Percentiles rank a stretch among this genome's conserved stretches.
phyloP scores from a whole-genome alignment of 768 basidiomycete species.

The Boletus fagicola region DNA sequence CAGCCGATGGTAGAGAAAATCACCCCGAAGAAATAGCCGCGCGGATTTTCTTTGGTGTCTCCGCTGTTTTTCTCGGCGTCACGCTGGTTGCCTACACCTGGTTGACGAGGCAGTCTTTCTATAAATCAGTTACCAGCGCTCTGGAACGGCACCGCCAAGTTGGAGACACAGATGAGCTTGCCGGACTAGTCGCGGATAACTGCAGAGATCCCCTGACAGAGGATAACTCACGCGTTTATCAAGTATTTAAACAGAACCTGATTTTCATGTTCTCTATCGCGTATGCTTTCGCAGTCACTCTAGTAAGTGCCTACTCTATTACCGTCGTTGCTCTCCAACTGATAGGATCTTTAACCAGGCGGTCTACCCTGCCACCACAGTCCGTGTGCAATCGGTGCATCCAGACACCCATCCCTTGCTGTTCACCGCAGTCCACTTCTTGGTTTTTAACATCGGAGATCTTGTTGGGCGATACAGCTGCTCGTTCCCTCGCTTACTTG shows the following conservation, averaged over 20 bases:
- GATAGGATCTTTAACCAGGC: constrained; percentile 46
- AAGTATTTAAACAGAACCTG: constrained; percentile 62
- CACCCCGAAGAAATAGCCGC: constrained; percentile 67
- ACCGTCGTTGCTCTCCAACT: constrained; percentile 1
- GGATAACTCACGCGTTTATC: constrained; percentile 44
- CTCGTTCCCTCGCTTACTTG: constrained; percentile 57
- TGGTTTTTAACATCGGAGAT: constrained; percentile 73
- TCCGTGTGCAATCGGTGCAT: constrained; percentile 67
- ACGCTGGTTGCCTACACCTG: constrained; percentile 54
- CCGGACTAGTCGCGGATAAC: constrained; percentile 36
- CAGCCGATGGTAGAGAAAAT: constrained; percentile 31
- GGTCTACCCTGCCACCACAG: constrained; percentile 84
- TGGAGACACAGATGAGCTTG: constrained; percentile 27
- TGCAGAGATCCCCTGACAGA: constrained; percentile 25
- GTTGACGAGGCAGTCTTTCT: constrained; percentile 58
- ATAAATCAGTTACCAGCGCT: constrained; percentile 51
- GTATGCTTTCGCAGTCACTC: constrained; percentile 74
- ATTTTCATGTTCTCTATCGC: constrained; percentile 70
- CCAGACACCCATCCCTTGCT: constrained; percentile 72
- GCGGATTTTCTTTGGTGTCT: constrained; percentile 69
- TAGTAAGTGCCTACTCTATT: constrained; percentile 48
- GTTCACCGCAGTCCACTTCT: constrained; percentile 76
- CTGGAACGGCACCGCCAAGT: constrained; percentile 40
- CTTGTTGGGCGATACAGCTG: constrained; percentile 68
- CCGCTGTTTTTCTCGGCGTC: constrained; percentile 60